phyloP scores from a whole-genome alignment of 1,284 basidiomycete species.

The Polyporus tsugae region DNA sequence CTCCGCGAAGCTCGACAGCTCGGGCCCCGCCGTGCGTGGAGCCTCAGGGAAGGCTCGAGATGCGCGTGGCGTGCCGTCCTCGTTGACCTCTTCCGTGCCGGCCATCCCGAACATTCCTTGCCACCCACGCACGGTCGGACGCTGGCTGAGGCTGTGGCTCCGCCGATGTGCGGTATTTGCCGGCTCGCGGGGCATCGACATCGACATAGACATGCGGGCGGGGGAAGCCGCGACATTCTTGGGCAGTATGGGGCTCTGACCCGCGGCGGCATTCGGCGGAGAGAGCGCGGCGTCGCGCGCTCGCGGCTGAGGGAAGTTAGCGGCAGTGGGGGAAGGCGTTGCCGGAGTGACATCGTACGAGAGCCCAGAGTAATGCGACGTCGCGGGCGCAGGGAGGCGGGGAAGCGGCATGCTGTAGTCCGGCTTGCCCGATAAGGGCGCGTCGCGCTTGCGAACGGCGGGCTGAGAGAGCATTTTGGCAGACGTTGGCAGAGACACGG shows the following conservation, averaged over 20 bases:
- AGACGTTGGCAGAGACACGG: conserved; percentile 35
- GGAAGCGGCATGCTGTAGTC: conserved; percentile 88
- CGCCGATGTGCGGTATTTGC: conserved; percentile 73
- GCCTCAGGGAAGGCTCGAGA: conserved; percentile 45
- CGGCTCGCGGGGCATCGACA: conserved; percentile 64
- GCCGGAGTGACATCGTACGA: conserved; percentile 70
- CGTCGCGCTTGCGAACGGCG: conserved; percentile 37
- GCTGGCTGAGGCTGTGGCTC: conserved; percentile 81
- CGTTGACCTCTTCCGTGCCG: conserved; percentile 46
- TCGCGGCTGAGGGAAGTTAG: conserved; percentile 68
- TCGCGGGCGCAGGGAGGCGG: conserved; percentile 81
- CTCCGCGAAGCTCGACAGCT: conserved; percentile 58
- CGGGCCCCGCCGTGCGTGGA: conserved; percentile 67
- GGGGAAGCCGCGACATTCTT: conserved; percentile 41
- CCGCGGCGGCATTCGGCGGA: conserved; percentile 11
- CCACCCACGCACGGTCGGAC: conserved; percentile 58
- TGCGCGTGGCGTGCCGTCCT: conserved; percentile 46
- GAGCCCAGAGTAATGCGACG: conserved; percentile 79
- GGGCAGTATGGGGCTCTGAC: conserved; percentile 27
- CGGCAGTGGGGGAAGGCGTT: conserved; percentile 61
- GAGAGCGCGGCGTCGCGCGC: conserved; percentile 56
- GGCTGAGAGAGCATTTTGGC: conserved; percentile 42
- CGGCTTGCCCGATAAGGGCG: conserved; percentile 50
- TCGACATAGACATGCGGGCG: conserved; percentile 39
- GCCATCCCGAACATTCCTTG: conserved; percentile 58